phyloP scores from a whole-genome alignment of 1,284 basidiomycete species.

The Papiliotrema fonsecae region DNA sequence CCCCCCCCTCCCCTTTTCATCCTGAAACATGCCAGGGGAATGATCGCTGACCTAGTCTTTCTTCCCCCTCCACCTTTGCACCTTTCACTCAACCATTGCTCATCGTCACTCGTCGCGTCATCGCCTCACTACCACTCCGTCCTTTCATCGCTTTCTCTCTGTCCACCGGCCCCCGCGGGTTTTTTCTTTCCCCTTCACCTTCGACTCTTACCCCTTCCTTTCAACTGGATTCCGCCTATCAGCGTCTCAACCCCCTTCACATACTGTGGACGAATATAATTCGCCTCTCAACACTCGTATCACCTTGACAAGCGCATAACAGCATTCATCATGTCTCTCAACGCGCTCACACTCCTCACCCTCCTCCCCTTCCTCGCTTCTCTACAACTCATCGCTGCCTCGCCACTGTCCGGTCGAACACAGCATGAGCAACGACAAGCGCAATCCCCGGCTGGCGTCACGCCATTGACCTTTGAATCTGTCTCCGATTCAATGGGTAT shows the following conservation, averaged over 20 bases:
- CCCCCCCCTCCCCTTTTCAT: not conserved
- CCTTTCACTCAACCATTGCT: not conserved
- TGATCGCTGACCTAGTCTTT: not conserved
- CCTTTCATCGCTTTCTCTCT: not conserved
- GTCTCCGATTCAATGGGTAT: constrained; percentile 42
- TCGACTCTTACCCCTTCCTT: not conserved
- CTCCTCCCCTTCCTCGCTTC: constrained; percentile 27
- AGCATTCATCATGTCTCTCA: constrained; percentile 7
- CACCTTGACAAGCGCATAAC: not conserved
- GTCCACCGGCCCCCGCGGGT: not conserved
- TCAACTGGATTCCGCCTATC: not conserved
- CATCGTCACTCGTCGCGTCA: not conserved
- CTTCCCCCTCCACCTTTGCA: not conserved
- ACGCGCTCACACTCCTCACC: constrained; percentile 3
- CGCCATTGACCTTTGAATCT: constrained; percentile 32
- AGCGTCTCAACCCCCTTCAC: not conserved
- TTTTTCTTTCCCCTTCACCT: not conserved
- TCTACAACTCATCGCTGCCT: constrained; percentile 13
- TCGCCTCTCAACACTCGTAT: not conserved
- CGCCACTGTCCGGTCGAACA: constrained; percentile 8
- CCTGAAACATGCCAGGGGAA: not conserved
- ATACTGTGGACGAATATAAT: not conserved
- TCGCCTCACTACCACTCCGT: not conserved
- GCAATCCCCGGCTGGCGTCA: constrained; percentile 7
- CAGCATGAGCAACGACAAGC: constrained; percentile 2